phyloP scores from a whole-genome alignment of 495 filamentous ascomycete species.

The Xylaria palmicola region DNA sequence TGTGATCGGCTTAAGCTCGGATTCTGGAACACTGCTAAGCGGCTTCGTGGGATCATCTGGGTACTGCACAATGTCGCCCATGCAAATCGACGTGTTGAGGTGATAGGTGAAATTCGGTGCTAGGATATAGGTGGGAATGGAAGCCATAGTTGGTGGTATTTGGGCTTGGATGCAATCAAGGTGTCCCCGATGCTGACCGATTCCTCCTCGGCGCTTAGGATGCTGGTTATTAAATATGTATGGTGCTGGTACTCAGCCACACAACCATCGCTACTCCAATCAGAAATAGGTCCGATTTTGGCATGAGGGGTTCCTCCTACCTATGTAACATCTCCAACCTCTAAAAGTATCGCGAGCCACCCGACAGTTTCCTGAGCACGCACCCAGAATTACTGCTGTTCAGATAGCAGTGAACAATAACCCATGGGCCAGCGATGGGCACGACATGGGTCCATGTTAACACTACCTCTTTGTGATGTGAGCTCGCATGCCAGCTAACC shows the following conservation, averaged over 20 bases:
- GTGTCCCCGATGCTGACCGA: too few relatives aligned
- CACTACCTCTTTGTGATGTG: too few relatives aligned
- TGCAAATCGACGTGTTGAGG: neutral
- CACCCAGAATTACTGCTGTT: too few relatives aligned
- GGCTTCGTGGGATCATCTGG: neutral
- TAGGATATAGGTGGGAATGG: neutral
- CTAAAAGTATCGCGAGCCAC: too few relatives aligned
- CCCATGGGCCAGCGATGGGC: too few relatives aligned
- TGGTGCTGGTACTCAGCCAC: neutral
- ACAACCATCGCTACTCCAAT: neutral
- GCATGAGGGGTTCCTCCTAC: too few relatives aligned
- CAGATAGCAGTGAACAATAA: too few relatives aligned
- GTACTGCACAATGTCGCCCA: neutral
- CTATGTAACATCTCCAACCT: too few relatives aligned
- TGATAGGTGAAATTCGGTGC: neutral
- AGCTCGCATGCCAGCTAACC: too few relatives aligned
- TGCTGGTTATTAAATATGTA: neutral
- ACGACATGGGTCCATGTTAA: too few relatives aligned
- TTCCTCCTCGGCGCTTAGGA: neutral
- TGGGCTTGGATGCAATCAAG: neutral
- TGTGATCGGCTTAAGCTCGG: neutral
- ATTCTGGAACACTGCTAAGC: neutral
- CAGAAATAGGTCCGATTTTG: too few relatives aligned
- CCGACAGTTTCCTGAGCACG: too few relatives aligned
- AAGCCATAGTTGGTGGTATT: neutral